Conservation (phyloP, 495 filamentous ascomycete species). For the Hypoxylon fuscum region DNA sequence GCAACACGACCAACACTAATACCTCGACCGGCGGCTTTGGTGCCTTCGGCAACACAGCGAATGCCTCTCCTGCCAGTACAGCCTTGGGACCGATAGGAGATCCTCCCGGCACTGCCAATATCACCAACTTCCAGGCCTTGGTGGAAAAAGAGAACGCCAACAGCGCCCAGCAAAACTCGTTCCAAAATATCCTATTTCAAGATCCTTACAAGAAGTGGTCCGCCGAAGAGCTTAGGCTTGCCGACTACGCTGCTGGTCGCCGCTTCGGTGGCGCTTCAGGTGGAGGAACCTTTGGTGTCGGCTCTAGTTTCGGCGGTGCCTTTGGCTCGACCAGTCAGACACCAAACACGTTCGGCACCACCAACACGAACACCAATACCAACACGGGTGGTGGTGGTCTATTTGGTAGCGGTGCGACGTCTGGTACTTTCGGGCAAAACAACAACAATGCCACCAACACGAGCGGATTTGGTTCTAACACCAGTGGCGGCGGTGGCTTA, state of each 20-base stretch:
- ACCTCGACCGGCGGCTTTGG: slow-evolving; percentile 55
- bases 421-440: slow-evolving; percentile 64
- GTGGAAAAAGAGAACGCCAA: slow-evolving; percentile 80
- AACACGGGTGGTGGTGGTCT: slow-evolving; percentile 49
- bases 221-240: slow-evolving; percentile 87
- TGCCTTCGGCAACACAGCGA: slow-evolving; percentile 48
- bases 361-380: slow-evolving; percentile 50
- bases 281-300: slow-evolving; percentile 80
- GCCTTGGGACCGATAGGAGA: slow-evolving; percentile 65
- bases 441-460: slow-evolving; percentile 50
- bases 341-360: slow-evolving; percentile 52
- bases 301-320: slow-evolving; percentile 66
- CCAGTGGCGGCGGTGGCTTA: slow-evolving; percentile 50
- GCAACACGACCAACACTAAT: slow-evolving; percentile 30
- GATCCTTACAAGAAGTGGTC: slow-evolving; percentile 88
- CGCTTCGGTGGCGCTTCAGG: slow-evolving; percentile 81
- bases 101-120: slow-evolving; percentile 73
- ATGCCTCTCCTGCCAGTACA: slow-evolving; percentile 49
- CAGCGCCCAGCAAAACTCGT: slow-evolving; percentile 67
- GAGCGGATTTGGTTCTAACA: slow-evolving; percentile 53
- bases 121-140: slow-evolving; percentile 73
- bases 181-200: slow-evolving; percentile 88
- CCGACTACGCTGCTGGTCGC: slow-evolving; percentile 88
- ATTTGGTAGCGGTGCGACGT: slow-evolving; percentile 59
- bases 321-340: slow-evolving; percentile 54